Evolutionary conservation across 345 rosid genomes (phyloP), one percentile per base, ranked within the genome.

Genomic region (Populus tremula): DNA sequence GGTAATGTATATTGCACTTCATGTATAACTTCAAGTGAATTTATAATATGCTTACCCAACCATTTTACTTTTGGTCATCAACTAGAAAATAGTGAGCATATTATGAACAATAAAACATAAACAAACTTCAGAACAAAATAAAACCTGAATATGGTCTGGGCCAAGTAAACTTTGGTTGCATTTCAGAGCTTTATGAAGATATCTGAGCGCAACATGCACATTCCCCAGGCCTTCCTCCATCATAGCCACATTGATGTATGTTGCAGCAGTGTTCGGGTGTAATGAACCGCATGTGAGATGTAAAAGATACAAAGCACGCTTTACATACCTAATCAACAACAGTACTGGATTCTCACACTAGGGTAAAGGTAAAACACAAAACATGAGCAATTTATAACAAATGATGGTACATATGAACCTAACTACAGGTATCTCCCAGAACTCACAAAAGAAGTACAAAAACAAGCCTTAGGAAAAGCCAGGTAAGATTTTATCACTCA

Each of bases 201-300:
- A 96, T 87, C 98, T 88, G 78, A 96, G 95, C 70, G 99, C 99
- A 82, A 93, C 92, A 86, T 92, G 99, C 83, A 93, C 98, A 82
- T 96, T 96, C 23, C 99, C 99, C 65, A 96, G 93, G 78, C 99
- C 98, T 90, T 96, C 99, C 91, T 96, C 99, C 99, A 96, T 93
- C 99, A 96, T 96, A 71, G 99, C 99, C 76, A 92, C 97, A 73
- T 93, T 96, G 75, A 96, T 96, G 85, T 96, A 96, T 70, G 99
- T 96, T 69, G 99, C 99, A 78, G 98, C 99, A 81, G 98, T 96
- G 76, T 96, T 96, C 67, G 99, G 99, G 86, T 96, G 99, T 76
- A 97, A 96, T 70, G 98, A 95, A 45, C 98, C 99, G 66, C 99
- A 96, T 12, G 99, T 96, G 64, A 96, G 97, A 87, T 93, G 99